Conservation (phyloP, 768 basidiomycete genomes). For the Myochromella boudieri region DNA sequence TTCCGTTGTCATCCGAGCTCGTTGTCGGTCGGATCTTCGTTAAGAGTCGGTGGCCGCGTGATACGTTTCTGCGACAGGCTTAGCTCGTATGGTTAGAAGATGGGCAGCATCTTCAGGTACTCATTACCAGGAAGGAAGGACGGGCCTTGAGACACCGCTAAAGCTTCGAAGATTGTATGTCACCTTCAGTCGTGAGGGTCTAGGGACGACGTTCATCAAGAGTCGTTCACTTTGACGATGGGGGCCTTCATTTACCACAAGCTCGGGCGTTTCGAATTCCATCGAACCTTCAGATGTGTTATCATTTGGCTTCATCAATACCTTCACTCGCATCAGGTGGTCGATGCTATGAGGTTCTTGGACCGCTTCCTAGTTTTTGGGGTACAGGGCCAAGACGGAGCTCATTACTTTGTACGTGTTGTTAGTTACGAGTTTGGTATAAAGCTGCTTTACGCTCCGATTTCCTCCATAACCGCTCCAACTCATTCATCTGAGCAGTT, state of each 20-base stretch:
- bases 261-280: conserved; percentile 2
- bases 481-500: neutral
- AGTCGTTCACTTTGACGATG: neutral
- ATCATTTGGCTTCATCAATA: no score
- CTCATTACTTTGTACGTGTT: conserved; percentile 23
- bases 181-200: neutral
- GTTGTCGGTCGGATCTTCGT: no score
- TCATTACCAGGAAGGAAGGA: no score
- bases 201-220: neutral
- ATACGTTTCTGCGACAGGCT: no score
- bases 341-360: no score
- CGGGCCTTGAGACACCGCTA: no score
- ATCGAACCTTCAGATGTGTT: no score
- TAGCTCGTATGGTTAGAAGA: no score
- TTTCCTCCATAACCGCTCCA: conserved; percentile 8
- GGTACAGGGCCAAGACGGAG: conserved; percentile 7
- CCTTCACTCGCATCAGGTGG: no score
- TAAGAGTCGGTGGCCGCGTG: no score
- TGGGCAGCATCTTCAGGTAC: neutral
- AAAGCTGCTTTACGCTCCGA: conserved; percentile 22
- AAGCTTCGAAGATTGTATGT: no score
- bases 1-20: no score
- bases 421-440: conserved; percentile 22
- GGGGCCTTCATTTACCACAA: neutral
- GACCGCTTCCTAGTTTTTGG: conserved; percentile 9